A percentile compares a stretch with the other conserved stretches of the same genome.
These are phyloP conservation scores for Cinchona pubescens DNA, from an alignment of 257 asterid genomes.

Conservation along the genomic window DNA sequence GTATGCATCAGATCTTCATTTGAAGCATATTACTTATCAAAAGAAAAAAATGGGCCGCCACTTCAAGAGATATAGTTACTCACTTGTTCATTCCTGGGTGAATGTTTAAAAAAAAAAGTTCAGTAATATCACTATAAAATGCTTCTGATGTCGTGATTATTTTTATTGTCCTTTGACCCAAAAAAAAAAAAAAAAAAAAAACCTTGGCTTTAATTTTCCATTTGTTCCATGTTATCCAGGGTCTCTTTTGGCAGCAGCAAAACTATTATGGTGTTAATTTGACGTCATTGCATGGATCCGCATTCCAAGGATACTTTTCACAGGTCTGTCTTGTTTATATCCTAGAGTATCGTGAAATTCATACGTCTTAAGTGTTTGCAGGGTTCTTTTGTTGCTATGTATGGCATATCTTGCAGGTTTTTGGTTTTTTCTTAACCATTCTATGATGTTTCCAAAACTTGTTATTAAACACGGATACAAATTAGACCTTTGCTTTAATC, in stretches of 20 bases:
- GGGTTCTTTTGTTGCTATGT: background rate
- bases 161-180: background rate
- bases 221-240: constrained; percentile 48
- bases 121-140: background rate
- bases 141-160: background rate
- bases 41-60: background rate
- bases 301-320: constrained; percentile 95
- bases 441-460: background rate
- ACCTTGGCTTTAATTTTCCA: constrained; percentile 11
- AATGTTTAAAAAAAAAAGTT: too few relatives aligned
- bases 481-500: background rate
- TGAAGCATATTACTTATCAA: too few relatives aligned
- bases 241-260: constrained; percentile 98
- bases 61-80: background rate
- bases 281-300: constrained; percentile 82
- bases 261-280: constrained; percentile 91
- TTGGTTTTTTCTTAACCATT: background rate
- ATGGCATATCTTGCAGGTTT: background rate
- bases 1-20: constrained; percentile 37
- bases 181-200: too few relatives aligned
- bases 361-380: background rate
- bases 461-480: background rate
- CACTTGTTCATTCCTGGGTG: background rate
- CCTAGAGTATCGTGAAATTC: background rate
- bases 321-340: constrained; percentile 52